Evolutionary conservation across 371 early-diverging fungal species (phyloP).

Genomic region (Mucor piriformis): DNA sequence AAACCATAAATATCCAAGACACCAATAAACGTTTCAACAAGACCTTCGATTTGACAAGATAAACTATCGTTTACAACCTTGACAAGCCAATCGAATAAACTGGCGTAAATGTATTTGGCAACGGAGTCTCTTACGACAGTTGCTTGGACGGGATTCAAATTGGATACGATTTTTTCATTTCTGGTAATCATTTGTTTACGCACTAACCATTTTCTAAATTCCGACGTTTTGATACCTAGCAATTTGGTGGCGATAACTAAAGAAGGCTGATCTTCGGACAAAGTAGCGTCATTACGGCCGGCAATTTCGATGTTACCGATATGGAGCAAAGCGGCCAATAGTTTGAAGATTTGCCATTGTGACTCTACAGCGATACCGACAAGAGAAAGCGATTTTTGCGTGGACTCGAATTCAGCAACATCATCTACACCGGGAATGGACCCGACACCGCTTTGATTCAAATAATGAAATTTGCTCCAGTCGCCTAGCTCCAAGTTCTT

Average conservation of each 20-base stretch:
- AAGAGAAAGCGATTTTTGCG: conserved; percentile 81
- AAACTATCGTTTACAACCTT: conserved; percentile 81
- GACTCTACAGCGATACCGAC: conserved; percentile 83
- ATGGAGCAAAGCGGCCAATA: conserved; percentile 90
- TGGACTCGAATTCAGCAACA: conserved; percentile 85
- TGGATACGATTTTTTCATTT: conserved; percentile 83
- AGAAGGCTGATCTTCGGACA: conserved; percentile 77
- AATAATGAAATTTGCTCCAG: conserved; percentile 83
- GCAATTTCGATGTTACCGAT: conserved; percentile 90
- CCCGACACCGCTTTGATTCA: conserved; percentile 86
- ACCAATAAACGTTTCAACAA: conserved; percentile 81
- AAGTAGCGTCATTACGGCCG: conserved; percentile 72
- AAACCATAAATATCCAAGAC: conserved; percentile 97
- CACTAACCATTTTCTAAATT: conserved; percentile 89
- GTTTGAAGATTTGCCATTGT: conserved; percentile 90
- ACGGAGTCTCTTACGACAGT: conserved; percentile 88
- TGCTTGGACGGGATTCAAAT: conserved; percentile 76
- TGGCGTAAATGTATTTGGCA: conserved; percentile 92
- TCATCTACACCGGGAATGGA: conserved; percentile 89
- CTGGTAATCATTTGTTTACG: conserved; percentile 88
- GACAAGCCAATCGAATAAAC: conserved; percentile 94
- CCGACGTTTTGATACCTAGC: conserved; percentile 72
- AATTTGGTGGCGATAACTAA: conserved; percentile 67
- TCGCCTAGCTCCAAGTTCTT: conserved; percentile 77
- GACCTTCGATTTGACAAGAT: conserved; percentile 57